Percentiles rank a stretch among this genome's conserved stretches.
Evolutionary conservation across 2,329 filamentous ascomycete species (phyloP).

Genomic region (Colletotrichum higginsianum): DNA sequence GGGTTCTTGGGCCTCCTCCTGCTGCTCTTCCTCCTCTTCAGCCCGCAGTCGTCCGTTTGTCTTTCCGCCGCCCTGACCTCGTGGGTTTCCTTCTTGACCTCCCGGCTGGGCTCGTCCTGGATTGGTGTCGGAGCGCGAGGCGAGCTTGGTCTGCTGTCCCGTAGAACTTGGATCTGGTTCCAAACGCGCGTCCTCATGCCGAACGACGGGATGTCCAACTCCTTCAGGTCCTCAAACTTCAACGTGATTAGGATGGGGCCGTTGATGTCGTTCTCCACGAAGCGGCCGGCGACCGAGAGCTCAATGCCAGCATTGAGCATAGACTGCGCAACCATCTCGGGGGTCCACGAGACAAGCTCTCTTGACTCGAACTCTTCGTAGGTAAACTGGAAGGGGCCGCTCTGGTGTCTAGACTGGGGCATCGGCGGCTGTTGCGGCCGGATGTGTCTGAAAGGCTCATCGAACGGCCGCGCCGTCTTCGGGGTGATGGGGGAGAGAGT

Average conservation of each 20-base stretch:
- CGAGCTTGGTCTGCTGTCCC: conserved; percentile 67
- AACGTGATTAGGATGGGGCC: conserved; percentile 90
- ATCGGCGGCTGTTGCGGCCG: conserved; percentile 40
- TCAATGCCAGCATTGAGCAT: conserved; percentile 90
- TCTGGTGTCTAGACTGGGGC: conserved; percentile 51
- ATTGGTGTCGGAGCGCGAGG: conserved; percentile 72
- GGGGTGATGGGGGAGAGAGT: conserved; percentile 83
- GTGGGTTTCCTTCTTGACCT: conserved; percentile 60
- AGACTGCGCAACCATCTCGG: conserved; percentile 85
- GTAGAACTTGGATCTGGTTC: conserved; percentile 82
- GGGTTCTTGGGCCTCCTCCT: conserved; percentile 56
- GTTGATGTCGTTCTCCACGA: conserved; percentile 93
- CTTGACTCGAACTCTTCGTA: conserved; percentile 70
- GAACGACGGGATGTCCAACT: conserved; percentile 85
- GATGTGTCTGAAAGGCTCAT: conserved; percentile 37
- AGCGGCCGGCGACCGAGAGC: conserved; percentile 82
- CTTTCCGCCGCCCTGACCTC: conserved; percentile 52
- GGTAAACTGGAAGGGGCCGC: conserved; percentile 71
- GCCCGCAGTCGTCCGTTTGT: conserved; percentile 54
- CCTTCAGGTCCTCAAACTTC: conserved; percentile 89
- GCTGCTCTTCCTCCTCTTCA: conserved; percentile 57
- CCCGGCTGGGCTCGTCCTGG: conserved; percentile 70
- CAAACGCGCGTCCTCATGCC: conserved; percentile 85
- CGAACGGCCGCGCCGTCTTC: conserved; percentile 64
- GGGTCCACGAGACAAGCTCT: conserved; percentile 77